Base-by-base conservation (phyloP, 305 asterid genomes). In the Plantago coronopus region DNA sequence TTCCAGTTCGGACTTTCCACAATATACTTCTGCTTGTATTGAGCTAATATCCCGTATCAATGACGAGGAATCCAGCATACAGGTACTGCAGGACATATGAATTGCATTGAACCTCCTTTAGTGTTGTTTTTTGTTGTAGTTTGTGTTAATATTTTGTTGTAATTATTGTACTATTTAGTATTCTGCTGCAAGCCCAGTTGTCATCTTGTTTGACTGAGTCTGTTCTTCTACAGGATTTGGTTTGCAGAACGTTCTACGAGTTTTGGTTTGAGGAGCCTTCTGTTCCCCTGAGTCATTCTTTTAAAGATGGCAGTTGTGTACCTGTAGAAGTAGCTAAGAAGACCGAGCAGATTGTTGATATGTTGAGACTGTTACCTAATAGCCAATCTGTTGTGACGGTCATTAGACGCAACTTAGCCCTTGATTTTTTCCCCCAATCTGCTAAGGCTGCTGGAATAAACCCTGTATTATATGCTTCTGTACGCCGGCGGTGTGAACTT, bases 191-290 rank as follows among this genome's bases (percentile, higher is more conserved):
- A 48, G 51, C 25, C 34, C 37, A n/a, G 38, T 47, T 27, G 49
- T 51, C 50, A 29, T 48, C 49, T 45, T 14, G 53, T 66, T 62
- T 59, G 55, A 48, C 63, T 70, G 50, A 49, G 62, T 48, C 66
- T 49, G 59, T 55, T 61, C 61, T 72, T 22, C 57, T 69, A 57
- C 85, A 94, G 99, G 99, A 94, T 69, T 85, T 94, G 60, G 99
- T 94, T 69, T 94, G 97, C 89, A 94, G 83, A 90, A 87, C 99
- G 57, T 90, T 94, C 81, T 89, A 83, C 72, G 97, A 94, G 82
- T 94, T 94, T 72, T 94, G 99, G 99, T 94, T 94, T 79, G 99
- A 94, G 82, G 99, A 89, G 75, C 83, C 89, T 69, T 82, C 87
- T 76, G 78, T 82, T 71, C 54, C 65, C 38, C 95, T 82, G 61